Conservation (phyloP, 164 flowering plant genomes). For the Nelumbo lutea region DNA sequence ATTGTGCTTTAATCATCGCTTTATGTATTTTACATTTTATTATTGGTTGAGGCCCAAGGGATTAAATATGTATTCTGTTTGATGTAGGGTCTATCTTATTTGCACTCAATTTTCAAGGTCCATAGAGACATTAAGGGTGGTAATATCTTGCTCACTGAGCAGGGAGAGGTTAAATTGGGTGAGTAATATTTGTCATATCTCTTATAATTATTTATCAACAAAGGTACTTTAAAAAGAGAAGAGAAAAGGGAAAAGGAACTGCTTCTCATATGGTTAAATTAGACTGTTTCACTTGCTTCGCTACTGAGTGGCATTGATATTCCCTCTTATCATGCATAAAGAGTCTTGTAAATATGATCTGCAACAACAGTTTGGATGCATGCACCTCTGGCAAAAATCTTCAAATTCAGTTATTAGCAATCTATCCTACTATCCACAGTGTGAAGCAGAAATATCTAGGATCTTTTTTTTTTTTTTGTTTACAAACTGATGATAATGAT, state of each 20-base stretch:
- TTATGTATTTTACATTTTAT: not conserved
- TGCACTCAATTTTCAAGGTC: slow-evolving; percentile 99
- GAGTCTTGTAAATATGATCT: no score
- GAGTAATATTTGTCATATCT: slow-evolving; percentile 22
- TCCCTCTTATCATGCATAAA: no score
- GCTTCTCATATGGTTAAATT: not conserved
- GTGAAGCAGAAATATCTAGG: no score
- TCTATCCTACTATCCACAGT: no score
- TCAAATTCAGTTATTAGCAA: no score
- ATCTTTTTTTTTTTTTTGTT: no score
- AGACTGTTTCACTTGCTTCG: not conserved
- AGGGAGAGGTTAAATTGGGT: slow-evolving; percentile 99
- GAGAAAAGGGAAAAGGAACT: not conserved
- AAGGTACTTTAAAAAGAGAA: not conserved
- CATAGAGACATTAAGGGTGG: slow-evolving; percentile 99
- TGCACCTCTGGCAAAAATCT: no score
- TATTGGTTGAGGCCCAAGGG: not conserved
- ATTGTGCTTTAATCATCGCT: not conserved
- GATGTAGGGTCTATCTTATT: slow-evolving; percentile 83
- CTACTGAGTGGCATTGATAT: not conserved
- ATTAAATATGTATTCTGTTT: slow-evolving; percentile 14
- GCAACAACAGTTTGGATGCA: no score
- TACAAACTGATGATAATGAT: no score
- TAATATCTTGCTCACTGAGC: slow-evolving; percentile 93
- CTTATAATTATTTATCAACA: not conserved